Evolutionary conservation across 495 filamentous ascomycete species (phyloP), one percentile per base, ranked within the genome.

Genomic region (Pyrenula massariospora): DNA sequence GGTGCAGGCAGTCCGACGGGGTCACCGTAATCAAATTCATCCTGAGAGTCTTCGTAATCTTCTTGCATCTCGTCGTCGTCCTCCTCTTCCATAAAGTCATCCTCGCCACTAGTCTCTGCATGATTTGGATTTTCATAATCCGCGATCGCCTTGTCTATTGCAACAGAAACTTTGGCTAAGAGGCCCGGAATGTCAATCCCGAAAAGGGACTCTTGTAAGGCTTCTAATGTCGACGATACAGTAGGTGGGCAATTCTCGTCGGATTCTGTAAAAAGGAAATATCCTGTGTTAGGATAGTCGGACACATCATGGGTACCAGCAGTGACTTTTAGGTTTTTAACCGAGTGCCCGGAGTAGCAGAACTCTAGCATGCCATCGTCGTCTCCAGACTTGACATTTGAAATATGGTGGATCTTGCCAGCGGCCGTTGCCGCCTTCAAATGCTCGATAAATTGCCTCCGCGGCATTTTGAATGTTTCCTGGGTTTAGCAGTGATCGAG

Each of bases 201-300:
- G 8, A 53, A 42, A 24, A 71, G 65, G 1, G 54, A 22, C 23
- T 57, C 24, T 56, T 66, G 65, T 12, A 75, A 60, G 12, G 69
- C 63, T 59, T 79, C 70, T 15, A 85, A 66, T 25, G 75, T 68
- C 0, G 65, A 60, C 5, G 76, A 73, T 23, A 85, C 68, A 8
- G 64, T 54, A 1, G 59, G 60, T 12, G 76, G 68, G 23, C 75
- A 69, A 57, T 80, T 68, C 0, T 83, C 74, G 31, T 42, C 31
- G 2, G 76, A 73, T 11, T 72, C 74, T 12, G 82, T 75, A 60
- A 77, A 89, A 42, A 86, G 60, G 57, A 83, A 74, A 57, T 80
- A 87, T 49, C 66, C 69, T 61, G 87, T 86, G 24, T 64, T 64
- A 1, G 86, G 87, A 59, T 91, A 91, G 10, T 87, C 82, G 48